Conservation (phyloP, 305 asterid species). For the Fraxinus latifolia region DNA sequence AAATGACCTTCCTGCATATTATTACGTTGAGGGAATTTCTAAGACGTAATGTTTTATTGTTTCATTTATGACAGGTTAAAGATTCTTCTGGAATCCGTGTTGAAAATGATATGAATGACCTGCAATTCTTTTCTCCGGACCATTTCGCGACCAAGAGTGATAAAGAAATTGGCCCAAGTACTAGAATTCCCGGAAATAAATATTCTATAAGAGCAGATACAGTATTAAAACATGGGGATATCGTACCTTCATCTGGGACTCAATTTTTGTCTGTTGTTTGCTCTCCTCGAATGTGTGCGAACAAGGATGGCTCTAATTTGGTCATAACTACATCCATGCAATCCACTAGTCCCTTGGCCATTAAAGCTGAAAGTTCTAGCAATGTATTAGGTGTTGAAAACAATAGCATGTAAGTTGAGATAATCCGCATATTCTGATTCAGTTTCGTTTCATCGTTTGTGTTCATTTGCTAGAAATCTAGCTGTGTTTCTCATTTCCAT, state of each 20-base stretch:
- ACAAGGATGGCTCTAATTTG: conserved; percentile 57
- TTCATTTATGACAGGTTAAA: conserved; percentile 42
- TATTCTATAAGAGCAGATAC: conserved; percentile 42
- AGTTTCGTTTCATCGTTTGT: neutral
- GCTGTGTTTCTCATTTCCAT: conserved; percentile 12
- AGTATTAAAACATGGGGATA: conserved; percentile 34
- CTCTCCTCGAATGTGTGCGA: conserved; percentile 50
- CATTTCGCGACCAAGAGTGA: conserved; percentile 45
- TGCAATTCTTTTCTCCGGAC: conserved; percentile 64
- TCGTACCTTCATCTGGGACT: conserved; percentile 41
- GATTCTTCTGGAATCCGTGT: conserved; percentile 53
- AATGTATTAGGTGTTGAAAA: conserved; percentile 47
- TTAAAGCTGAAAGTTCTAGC: conserved; percentile 51
- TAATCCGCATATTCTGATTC: conserved; percentile 9
- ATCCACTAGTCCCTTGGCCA: conserved; percentile 44
- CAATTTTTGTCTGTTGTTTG: conserved; percentile 46
- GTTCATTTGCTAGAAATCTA: conserved; percentile 9
- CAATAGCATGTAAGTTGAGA: conserved; percentile 62
- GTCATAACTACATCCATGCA: conserved; percentile 44
- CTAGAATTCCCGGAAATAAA: conserved; percentile 43
- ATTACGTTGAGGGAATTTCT: neutral
- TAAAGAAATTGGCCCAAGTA: conserved; percentile 36
- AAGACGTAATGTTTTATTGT: conserved; percentile 10
- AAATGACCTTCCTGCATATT: neutral
- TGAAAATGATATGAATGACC: conserved; percentile 57